Conservation (phyloP, 306 rosid species). For the Gleditsia sinensis region DNA sequence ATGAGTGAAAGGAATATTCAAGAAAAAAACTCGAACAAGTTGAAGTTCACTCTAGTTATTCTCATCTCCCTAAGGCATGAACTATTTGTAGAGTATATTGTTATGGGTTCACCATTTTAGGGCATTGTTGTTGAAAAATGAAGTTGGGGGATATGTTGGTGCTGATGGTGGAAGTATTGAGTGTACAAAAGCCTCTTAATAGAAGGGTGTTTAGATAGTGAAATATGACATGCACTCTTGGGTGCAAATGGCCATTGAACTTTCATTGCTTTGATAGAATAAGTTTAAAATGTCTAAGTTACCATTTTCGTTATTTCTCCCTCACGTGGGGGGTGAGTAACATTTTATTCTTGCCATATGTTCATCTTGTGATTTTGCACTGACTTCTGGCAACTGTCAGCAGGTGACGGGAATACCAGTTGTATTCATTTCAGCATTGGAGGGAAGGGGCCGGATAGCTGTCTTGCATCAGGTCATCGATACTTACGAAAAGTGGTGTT, state of each 20-base stretch:
- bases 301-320: neutral
- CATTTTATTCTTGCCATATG: neutral
- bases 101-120: no score
- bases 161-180: neutral
- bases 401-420: slow-evolving; percentile 94
- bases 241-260: neutral
- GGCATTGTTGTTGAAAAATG: neutral
- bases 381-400: slow-evolving; percentile 37
- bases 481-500: slow-evolving; percentile 90
- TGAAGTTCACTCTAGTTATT: neutral
- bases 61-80: neutral
- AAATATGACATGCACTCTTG: neutral
- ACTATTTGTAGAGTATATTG: neutral
- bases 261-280: neutral
- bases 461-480: slow-evolving; percentile 72
- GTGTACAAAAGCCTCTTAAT: neutral
- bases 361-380: slow-evolving; percentile 14
- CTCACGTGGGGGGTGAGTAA: neutral
- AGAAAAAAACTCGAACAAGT: neutral
- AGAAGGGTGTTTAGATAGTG: neutral
- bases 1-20: no score
- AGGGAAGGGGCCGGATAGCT: slow-evolving; percentile 75
- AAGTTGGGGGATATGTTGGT: neutral
- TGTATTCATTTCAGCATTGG: slow-evolving; percentile 82
- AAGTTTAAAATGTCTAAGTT: neutral